Conservation (phyloP, 1,139 yeast species). For the Entelexis sorbosivorans region DNA sequence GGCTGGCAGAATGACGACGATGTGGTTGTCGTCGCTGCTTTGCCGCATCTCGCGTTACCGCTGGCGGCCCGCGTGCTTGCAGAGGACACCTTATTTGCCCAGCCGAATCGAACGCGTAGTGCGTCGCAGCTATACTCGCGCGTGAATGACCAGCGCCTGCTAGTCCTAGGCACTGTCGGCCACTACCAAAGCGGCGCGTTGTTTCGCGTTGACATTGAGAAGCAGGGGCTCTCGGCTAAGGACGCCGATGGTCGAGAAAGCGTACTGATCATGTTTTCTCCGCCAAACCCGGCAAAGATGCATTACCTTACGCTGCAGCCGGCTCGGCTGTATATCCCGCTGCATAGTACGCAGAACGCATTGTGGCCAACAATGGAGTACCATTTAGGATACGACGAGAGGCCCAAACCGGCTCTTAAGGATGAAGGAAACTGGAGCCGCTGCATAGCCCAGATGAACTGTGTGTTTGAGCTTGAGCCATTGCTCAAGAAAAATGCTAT, state of each 20-base stretch:
- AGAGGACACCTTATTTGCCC: slow-evolving; percentile 26
- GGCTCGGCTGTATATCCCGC: slow-evolving; percentile 37
- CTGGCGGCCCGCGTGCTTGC: slow-evolving; percentile 26
- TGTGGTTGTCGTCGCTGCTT: slow-evolving; percentile 30
- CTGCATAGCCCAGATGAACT: slow-evolving; percentile 30
- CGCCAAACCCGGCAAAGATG: slow-evolving; percentile 63
- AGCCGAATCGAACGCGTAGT: slow-evolving; percentile 19
- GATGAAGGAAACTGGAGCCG: slow-evolving; percentile 21
- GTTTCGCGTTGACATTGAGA: background rate
- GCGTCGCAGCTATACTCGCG: slow-evolving; percentile 25
- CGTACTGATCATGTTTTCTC: slow-evolving; percentile 49
- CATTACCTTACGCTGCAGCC: slow-evolving; percentile 75
- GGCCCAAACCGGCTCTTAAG: background rate
- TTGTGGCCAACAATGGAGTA: background rate
- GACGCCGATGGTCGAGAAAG: slow-evolving; percentile 16
- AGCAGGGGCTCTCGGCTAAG: background rate
- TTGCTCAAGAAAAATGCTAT: slow-evolving; percentile 27
- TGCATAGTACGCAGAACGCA: background rate
- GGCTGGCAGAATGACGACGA: slow-evolving; percentile 31
- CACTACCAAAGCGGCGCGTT: slow-evolving; percentile 2
- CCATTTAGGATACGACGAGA: background rate
- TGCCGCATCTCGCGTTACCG: slow-evolving; percentile 27
- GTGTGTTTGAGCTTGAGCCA: slow-evolving; percentile 29
- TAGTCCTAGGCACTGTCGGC: slow-evolving; percentile 25
- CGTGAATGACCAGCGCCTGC: slow-evolving; percentile 27